These are phyloP conservation scores for Digitaria exilis DNA, from an alignment of 202 grass and related monocot species.

Conservation along the genomic window DNA sequence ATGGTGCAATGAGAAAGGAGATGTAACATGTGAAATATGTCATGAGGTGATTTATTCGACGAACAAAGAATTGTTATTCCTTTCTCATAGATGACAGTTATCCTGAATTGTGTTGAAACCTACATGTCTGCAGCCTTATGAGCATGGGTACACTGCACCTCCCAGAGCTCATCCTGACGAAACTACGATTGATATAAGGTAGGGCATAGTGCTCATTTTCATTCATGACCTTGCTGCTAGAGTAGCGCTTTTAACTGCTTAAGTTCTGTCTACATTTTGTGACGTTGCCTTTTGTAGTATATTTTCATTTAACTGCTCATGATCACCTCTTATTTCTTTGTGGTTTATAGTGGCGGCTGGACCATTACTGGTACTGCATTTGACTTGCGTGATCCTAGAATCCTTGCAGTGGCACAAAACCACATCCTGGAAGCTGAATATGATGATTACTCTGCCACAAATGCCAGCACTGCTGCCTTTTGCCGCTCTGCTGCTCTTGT, in stretches of 20 bases:
- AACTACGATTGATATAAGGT: constrained; percentile 92
- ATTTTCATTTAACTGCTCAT: constrained; percentile 1
- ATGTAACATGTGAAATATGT: constrained; percentile 90
- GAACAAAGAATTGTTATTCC: background rate
- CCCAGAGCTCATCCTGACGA: constrained; percentile 74
- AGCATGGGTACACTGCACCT: constrained; percentile 84
- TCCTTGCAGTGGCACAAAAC: constrained; percentile 71
- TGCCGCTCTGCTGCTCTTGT: constrained; percentile 83
- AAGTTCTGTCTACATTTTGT: background rate
- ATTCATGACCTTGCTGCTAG: background rate
- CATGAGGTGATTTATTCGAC: constrained; percentile 61
- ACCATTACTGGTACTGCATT: constrained; percentile 64
- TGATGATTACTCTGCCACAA: constrained; percentile 83
- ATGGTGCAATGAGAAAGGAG: constrained; percentile 96
- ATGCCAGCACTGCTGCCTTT: constrained; percentile 73
- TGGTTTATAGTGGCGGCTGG: constrained; percentile 58
- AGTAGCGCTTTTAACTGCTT: constrained; percentile 1
- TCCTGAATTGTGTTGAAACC: constrained; percentile 35
- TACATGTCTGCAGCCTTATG: constrained; percentile 66
- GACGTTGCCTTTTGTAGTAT: background rate
- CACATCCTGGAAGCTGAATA: constrained; percentile 88
- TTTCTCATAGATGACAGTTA: background rate
- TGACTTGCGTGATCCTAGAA: constrained; percentile 68
- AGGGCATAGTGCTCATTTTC: constrained; percentile 29
- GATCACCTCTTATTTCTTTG: constrained; percentile 20